A percentile compares a stretch with the other conserved stretches of the same genome.
phyloP scores from a whole-genome alignment of 192 early-diverging fungal genomes.

The Haplosporangium gracile region DNA sequence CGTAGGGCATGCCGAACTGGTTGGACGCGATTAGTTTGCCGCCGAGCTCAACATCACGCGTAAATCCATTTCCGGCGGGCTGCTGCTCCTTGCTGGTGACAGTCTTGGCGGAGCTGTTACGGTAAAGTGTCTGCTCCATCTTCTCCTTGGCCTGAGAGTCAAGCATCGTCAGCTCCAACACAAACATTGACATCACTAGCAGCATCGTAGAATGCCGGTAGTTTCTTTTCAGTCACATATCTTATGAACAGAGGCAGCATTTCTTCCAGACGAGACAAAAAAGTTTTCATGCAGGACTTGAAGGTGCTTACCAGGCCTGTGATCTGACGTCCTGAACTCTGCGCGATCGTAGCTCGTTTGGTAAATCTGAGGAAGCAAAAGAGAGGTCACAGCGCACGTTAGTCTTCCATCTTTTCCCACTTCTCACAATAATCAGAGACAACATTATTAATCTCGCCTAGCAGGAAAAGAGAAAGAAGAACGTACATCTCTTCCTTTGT shows the following conservation, averaged over 20 bases:
- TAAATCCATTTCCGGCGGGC: neutral
- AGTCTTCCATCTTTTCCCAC: neutral
- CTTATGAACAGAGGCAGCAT: constrained; percentile 44
- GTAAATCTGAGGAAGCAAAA: constrained; percentile 28
- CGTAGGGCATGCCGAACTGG: neutral
- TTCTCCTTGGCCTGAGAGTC: constrained; percentile 61
- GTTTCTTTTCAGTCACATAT: constrained; percentile 10
- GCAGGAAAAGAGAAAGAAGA: constrained; percentile 22
- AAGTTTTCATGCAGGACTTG: neutral
- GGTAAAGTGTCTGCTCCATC: constrained; percentile 66
- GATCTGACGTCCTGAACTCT: constrained; percentile 82
- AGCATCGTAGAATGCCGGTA: neutral
- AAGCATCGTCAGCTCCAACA: constrained; percentile 57
- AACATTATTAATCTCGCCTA: neutral
- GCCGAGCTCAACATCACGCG: neutral
- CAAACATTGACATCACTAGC: constrained; percentile 48
- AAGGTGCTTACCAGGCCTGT: constrained; percentile 70
- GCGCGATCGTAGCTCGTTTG: constrained; percentile 68
- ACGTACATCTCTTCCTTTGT: constrained; percentile 64
- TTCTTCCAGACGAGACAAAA: neutral
- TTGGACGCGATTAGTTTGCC: constrained; percentile 20
- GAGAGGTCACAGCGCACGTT: no score
- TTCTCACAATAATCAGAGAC: neutral
- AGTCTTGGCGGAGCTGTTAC: constrained; percentile 42
- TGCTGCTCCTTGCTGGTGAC: neutral